Evolutionary conservation across 768 basidiomycete genomes (phyloP), one percentile per base, ranked within the genome.

Genomic region (Termitomyces sp.): DNA sequence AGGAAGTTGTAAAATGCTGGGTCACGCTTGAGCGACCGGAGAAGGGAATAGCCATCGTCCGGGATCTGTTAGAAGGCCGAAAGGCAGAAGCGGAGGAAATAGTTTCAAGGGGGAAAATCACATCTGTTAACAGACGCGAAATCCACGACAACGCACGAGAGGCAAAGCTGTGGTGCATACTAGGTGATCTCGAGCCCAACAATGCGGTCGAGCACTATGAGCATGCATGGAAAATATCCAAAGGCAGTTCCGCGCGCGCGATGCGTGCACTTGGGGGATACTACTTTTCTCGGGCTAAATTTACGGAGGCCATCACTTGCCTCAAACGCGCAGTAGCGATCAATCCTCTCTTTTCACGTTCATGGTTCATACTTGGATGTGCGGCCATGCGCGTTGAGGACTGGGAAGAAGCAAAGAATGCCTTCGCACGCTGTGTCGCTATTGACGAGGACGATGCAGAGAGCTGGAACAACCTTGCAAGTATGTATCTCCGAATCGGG

Each of bases 301-400:
- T 81, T 66, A 63, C 69, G 12, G 76, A 84, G 58, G 85, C 93
- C 1, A 81, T 89, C 24, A 67, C 69, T 12, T 92, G 84, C 68
- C 75, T 98, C 55, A 78, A 82, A 60, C 80, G 77, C 42, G 94
- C 95, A 1, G 87, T 95, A 1, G 78, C 77, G 33, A 98, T 99
- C 66, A 95, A 98, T 67, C 96, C 97, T 4, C 76, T 98, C 50
- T 78, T 88, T 57, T 76, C 82, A n/a, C 83, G 92, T 6, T 87
- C 92, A 22, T 98, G 97, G 97, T 99, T 98, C 73, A 83, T 95
- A 39, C 82, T 99, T n/a, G 97, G 97, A 0, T 98, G 96, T 64
- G 87, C 94, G 4, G 87, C 80, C 62, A 85, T 95, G 71, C 81
- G 89, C n/a, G 66, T 77, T 59, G 92, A 97, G 73, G 75, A 86